Evolutionary conservation across 139 green algal genomes (phyloP).

Genomic region (Tetraselmis striata): DNA sequence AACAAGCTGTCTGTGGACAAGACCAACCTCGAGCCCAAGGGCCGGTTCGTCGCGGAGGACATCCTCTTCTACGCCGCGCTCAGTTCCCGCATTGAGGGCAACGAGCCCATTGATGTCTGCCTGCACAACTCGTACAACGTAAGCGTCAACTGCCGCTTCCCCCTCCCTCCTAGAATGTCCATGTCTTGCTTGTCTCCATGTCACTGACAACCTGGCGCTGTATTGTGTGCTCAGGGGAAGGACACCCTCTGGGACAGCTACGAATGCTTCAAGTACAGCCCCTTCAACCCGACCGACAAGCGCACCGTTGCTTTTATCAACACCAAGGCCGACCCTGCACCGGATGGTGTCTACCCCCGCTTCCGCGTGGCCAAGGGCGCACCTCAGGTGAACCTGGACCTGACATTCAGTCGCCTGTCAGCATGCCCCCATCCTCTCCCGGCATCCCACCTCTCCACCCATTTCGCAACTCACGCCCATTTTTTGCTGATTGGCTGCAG

Average conservation of each 20-base stretch:
- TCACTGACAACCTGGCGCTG: too few relatives aligned
- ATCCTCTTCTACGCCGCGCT: slow-evolving; percentile 38
- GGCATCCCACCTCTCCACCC: too few relatives aligned
- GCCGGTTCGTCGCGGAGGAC: slow-evolving; percentile 23
- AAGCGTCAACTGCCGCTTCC: slow-evolving; percentile 16
- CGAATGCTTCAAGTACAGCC: slow-evolving; percentile 61
- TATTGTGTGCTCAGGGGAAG: background rate
- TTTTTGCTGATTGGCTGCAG: slow-evolving; percentile 23
- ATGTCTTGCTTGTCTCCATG: too few relatives aligned
- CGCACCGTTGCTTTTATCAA: slow-evolving; percentile 56
- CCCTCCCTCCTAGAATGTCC: too few relatives aligned
- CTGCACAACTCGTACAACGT: slow-evolving; percentile 56
- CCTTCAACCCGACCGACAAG: slow-evolving; percentile 86
- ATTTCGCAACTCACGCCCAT: too few relatives aligned
- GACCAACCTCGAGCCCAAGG: slow-evolving; percentile 19
- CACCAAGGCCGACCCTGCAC: slow-evolving; percentile 16
- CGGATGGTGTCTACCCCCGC: background rate
- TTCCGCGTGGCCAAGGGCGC: slow-evolving; percentile 76
- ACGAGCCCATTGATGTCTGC: slow-evolving; percentile 79
- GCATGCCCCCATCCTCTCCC: too few relatives aligned
- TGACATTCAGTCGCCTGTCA: too few relatives aligned
- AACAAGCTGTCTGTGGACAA: slow-evolving; percentile 61
- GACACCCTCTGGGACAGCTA: slow-evolving; percentile 33
- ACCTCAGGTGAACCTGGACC: slow-evolving; percentile 42
- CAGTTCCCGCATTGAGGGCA: slow-evolving; percentile 57